Percentiles rank a stretch among this genome's conserved stretches.
Evolutionary conservation across 2,329 filamentous ascomycete genomes (phyloP).

Genomic region (Diplodia seriata): DNA sequence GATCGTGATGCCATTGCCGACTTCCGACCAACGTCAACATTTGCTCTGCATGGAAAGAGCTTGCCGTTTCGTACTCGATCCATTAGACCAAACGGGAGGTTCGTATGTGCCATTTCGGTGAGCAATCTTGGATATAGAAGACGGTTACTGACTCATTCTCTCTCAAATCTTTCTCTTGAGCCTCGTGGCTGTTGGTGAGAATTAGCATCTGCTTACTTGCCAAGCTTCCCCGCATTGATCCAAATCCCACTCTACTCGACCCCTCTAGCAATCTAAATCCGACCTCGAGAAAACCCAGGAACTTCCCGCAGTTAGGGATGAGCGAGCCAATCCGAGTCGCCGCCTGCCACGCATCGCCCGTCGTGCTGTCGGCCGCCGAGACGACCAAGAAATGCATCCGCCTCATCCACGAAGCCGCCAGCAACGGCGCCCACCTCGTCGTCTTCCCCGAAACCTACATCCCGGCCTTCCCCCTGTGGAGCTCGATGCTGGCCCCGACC

Average conservation of each 20-base stretch:
- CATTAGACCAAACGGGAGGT: too few species aligned
- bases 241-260: neutral
- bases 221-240: neutral
- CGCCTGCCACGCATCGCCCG: slow-evolving; percentile 46
- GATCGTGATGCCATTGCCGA: too few species aligned
- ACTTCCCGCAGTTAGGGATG: neutral
- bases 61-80: too few species aligned
- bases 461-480: slow-evolving; percentile 62
- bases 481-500: slow-evolving; percentile 54
- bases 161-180: too few species aligned
- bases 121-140: too few species aligned
- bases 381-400: slow-evolving; percentile 58
- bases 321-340: slow-evolving; percentile 36
- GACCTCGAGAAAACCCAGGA: neutral
- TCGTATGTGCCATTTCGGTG: too few species aligned
- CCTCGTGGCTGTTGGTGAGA: neutral
- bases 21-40: too few species aligned
- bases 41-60: too few species aligned
- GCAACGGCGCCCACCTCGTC: slow-evolving; percentile 56
- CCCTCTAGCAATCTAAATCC: neutral
- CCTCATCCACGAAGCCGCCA: slow-evolving; percentile 55
- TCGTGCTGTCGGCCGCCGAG: slow-evolving; percentile 56
- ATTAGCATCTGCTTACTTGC: neutral
- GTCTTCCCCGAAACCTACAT: slow-evolving; percentile 63
- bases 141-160: too few species aligned